Evolutionary conservation across 148 eudicot genomes (phyloP), one percentile per base, ranked within the genome.

Genomic region (Chenopodium suecicum): DNA sequence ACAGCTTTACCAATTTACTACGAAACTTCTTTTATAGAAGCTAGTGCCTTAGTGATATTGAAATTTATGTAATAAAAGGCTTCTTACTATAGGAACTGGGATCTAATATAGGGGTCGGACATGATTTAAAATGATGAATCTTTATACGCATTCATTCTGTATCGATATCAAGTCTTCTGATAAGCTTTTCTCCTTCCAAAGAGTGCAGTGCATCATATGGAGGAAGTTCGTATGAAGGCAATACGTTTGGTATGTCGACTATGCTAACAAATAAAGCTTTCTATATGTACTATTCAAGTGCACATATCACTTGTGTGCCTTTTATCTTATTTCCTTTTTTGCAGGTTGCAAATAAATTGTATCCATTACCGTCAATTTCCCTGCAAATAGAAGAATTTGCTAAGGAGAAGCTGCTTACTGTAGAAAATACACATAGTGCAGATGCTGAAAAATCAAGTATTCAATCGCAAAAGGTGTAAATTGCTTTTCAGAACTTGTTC

Each of bases 221-320:
- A 96, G 85, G 98, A 96, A 91, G 97, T 96, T 78, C 97, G 95
- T 25, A 92, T 89, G 94, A 96, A 96, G 89, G 98, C 99, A 64
- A 94, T 96, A 88, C 98, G 99, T 68, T 88, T 96, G 98, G 99
- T 96, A 94, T 84, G 79, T 64, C 77, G 60, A 50, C 67, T 54
- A 70, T 74, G 52, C 75, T 81, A 73, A 25, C 25, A 37, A 52
- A 46, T 54, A 47, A 1, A 50, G 9, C 6, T 4, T 14, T 44
- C 32, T 27, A 31, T 63, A 20, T 17, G 78, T 12, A 20, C 41
- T 69, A 31, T 71, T 41, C 16, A 65, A 48, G 70, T 66, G 32
- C 20, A 78, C 16, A 17, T 56, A 37, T 41, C 44, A 41, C 44
- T 41, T 41, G 44, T 41, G 44, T 41, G 62, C 5, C 0, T 31